Percentiles rank a stretch among this genome's conserved stretches.
Conservation (phyloP, 129 eudicot genomes). For the Saposhnikovia divaricata region DNA sequence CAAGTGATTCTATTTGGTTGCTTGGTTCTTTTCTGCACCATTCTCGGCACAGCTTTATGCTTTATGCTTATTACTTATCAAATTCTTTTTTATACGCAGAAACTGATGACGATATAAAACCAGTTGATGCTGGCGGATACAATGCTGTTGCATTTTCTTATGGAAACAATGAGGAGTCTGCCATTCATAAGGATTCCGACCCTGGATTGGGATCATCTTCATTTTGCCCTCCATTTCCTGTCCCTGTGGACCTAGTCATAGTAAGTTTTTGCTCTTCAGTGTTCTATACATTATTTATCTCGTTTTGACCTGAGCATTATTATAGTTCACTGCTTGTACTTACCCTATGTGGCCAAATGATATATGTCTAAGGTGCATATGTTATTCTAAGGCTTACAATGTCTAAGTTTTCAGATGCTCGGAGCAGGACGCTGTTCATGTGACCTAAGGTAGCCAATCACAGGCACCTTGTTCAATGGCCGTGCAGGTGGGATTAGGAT, state of each 20-base stretch:
- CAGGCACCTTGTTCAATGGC: conserved; percentile 87
- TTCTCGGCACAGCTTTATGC: neutral
- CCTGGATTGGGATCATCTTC: conserved; percentile 26
- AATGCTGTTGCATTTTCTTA: conserved; percentile 64
- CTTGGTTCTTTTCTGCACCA: conserved; percentile 5
- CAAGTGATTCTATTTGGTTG: neutral
- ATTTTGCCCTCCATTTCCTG: conserved; percentile 67
- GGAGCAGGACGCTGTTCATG: conserved; percentile 84
- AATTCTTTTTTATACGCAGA: conserved; percentile 28
- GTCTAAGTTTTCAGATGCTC: conserved; percentile 98
- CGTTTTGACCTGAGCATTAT: conserved; percentile 12
- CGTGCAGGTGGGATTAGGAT: conserved; percentile 99
- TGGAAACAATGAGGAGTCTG: conserved; percentile 39
- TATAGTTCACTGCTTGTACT: conserved; percentile 33
- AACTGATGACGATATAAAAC: conserved; percentile 29
- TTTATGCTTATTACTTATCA: neutral
- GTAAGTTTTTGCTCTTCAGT: conserved; percentile 51
- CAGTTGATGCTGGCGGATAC: conserved; percentile 40
- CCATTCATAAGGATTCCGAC: conserved; percentile 39
- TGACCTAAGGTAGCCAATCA: conserved; percentile 87
- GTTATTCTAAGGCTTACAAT: conserved; percentile 81
- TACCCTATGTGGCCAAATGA: conserved; percentile 51
- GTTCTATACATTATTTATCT: conserved; percentile 2
- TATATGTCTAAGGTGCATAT: conserved; percentile 47
- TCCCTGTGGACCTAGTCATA: conserved; percentile 66